These are phyloP conservation scores for Chytriomyces hyalinus DNA, from an alignment of 192 early-diverging fungal species.

Conservation along the genomic window DNA sequence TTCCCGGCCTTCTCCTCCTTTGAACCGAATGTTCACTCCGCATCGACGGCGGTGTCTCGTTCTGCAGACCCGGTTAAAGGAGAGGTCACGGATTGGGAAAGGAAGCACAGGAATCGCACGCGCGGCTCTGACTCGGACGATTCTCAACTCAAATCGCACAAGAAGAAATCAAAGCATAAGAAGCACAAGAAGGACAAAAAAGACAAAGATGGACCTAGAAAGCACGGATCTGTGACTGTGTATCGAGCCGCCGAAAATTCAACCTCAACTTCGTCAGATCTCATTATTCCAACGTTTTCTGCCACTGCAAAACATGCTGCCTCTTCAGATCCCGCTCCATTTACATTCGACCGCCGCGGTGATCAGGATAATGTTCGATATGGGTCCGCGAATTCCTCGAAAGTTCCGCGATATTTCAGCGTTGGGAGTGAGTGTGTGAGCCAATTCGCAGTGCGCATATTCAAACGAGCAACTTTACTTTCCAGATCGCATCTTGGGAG, in stretches of 20 bases:
- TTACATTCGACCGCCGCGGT: conserved; percentile 18
- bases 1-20: conserved; percentile 15
- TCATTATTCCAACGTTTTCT: conserved; percentile 12
- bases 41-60: neutral
- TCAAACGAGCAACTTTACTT: neutral
- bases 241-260: neutral
- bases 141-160: neutral
- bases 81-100: neutral
- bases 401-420: conserved; percentile 17
- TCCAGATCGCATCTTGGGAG: conserved; percentile 19
- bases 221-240: neutral
- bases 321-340: neutral
- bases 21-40: neutral
- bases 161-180: conserved; percentile 8
- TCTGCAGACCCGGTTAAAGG: neutral
- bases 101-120: too few species aligned
- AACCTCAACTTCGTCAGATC: neutral
- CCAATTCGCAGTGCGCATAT: neutral
- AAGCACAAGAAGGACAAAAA: conserved; percentile 19
- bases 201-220: neutral
- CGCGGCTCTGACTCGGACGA: neutral
- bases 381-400: conserved; percentile 3
- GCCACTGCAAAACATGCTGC: neutral
- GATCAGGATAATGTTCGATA: conserved; percentile 5
- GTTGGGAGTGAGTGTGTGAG: conserved; percentile 9